A percentile compares a stretch with the other conserved stretches of the same genome.
These are phyloP conservation scores for Galerina sulciceps DNA, from an alignment of 768 basidiomycete species.

Conservation along the genomic window DNA sequence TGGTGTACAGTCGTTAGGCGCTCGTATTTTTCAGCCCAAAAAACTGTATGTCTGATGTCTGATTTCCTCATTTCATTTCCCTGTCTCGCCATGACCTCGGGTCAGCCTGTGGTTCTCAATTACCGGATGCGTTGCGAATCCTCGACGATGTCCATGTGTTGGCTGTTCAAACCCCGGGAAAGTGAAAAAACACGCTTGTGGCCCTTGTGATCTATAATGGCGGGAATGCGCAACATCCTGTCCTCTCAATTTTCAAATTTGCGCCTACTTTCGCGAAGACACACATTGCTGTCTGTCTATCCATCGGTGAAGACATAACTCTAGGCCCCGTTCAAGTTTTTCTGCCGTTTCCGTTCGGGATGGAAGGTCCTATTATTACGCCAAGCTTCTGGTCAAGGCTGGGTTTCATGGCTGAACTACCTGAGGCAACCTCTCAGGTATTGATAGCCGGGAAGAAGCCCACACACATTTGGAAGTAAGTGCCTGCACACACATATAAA, in stretches of 20 bases:
- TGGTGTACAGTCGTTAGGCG: neutral
- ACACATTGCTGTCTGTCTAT: slow-evolving; percentile 2
- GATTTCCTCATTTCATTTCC: slow-evolving; percentile 1
- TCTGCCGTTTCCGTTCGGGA: neutral
- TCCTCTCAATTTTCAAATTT: neutral
- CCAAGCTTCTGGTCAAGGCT: neutral
- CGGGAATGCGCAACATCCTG: neutral
- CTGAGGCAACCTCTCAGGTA: neutral
- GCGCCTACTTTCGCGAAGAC: neutral
- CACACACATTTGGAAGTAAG: slow-evolving; percentile 1
- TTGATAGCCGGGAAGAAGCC: slow-evolving; percentile 4
- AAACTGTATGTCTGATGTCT: neutral
- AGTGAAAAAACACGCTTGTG: neutral
- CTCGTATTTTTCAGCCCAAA: neutral
- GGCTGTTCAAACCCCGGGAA: slow-evolving; percentile 5
- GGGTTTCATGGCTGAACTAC: neutral
- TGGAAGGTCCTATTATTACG: neutral
- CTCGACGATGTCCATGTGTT: neutral
- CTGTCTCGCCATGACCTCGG: neutral
- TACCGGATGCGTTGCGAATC: neutral
- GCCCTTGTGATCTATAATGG: slow-evolving; percentile 7
- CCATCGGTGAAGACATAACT: neutral
- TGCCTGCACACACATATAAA: neutral
- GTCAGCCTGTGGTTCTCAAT: neutral
- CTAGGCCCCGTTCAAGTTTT: neutral